Evolutionary conservation across 2,329 filamentous ascomycete species (phyloP).

Genomic region (Aspergillus sp.): DNA sequence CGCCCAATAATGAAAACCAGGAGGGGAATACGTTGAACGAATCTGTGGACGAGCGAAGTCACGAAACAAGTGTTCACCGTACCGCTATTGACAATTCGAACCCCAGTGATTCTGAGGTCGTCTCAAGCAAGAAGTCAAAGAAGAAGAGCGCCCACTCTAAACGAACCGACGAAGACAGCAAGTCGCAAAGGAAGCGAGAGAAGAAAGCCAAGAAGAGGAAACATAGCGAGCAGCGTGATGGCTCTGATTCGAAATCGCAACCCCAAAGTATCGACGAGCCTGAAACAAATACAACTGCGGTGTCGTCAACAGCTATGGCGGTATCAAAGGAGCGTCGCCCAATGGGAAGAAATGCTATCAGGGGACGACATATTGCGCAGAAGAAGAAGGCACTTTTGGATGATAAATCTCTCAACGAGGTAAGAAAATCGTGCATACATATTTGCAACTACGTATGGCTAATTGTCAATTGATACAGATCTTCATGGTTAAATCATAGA

Average conservation of each 20-base stretch:
- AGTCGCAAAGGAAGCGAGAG: conserved; percentile 22
- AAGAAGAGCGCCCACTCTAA: conserved; percentile 16
- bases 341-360: conserved; percentile 61
- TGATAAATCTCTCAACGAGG: conserved; percentile 75
- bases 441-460: background rate
- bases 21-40: conserved; percentile 35
- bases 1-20: conserved; percentile 46
- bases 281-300: conserved; percentile 31
- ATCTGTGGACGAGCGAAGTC: conserved; percentile 4
- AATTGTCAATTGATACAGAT: conserved; percentile 22
- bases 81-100: background rate
- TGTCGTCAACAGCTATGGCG: conserved; percentile 35
- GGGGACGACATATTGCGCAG: conserved; percentile 76
- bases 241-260: conserved; percentile 15
- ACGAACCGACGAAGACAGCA: conserved; percentile 11
- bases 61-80: conserved; percentile 5
- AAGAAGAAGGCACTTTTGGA: conserved; percentile 80
- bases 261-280: conserved; percentile 1
- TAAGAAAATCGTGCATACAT: conserved; percentile 29
- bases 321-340: conserved; percentile 41
- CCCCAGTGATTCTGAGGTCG: conserved; percentile 9
- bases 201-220: conserved; percentile 31
- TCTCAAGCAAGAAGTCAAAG: conserved; percentile 14
- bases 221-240: conserved; percentile 20
- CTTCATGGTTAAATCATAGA: conserved; percentile 27